Percentiles rank a stretch among this genome's conserved stretches.
phyloP scores from a whole-genome alignment of 2,329 filamentous ascomycete species.

The Xylariaceae sp. region DNA sequence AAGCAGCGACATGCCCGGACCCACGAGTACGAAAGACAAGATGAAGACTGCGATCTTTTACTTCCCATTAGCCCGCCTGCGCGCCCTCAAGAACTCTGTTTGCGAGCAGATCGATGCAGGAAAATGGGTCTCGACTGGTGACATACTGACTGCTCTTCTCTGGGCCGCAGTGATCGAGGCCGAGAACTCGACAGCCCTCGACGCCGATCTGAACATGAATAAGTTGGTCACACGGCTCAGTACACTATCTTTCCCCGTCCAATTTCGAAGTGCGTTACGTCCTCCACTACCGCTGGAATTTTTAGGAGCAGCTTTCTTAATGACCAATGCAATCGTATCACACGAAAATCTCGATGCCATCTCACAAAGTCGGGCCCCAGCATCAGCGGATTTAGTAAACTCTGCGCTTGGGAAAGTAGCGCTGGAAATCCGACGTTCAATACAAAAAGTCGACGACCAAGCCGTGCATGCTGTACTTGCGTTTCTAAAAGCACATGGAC shows the following conservation, averaged over 20 bases:
- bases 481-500: slow-evolving; percentile 14
- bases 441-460: slow-evolving; percentile 16
- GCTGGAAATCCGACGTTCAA: slow-evolving; percentile 18
- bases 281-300: slow-evolving; percentile 23
- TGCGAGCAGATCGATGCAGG: slow-evolving; percentile 15
- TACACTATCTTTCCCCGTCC: slow-evolving; percentile 27
- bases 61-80: slow-evolving; percentile 20
- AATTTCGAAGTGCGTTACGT: slow-evolving; percentile 23
- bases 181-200: slow-evolving; percentile 1
- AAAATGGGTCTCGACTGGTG: slow-evolving; percentile 28
- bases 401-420: slow-evolving; percentile 18
- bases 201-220: neutral
- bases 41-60: slow-evolving; percentile 25
- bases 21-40: too few species aligned
- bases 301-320: slow-evolving; percentile 28
- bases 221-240: slow-evolving; percentile 6
- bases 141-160: slow-evolving; percentile 26
- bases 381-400: too few species aligned
- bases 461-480: slow-evolving; percentile 17
- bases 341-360: slow-evolving; percentile 14
- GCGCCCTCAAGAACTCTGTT: slow-evolving; percentile 18
- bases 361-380: too few species aligned
- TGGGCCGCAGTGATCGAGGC: slow-evolving; percentile 26
- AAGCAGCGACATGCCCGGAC: slow-evolving; percentile 2
- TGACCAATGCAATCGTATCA: slow-evolving; percentile 19